A percentile compares a stretch with the other conserved stretches of the same genome.
phyloP scores from a whole-genome alignment of 2,329 filamentous ascomycete species.

The Emmonsia crescens region DNA sequence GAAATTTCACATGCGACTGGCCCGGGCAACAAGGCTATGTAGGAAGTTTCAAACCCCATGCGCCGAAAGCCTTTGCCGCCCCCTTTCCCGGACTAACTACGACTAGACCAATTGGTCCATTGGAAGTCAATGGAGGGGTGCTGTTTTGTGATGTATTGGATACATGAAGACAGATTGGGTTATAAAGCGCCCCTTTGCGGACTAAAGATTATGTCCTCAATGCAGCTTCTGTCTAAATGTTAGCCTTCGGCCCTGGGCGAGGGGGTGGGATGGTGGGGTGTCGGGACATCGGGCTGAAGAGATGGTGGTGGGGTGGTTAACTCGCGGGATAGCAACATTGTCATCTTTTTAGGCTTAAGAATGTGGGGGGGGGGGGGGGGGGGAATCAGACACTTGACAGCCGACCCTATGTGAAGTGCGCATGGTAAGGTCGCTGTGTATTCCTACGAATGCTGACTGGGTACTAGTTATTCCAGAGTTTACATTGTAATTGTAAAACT shows the following conservation, averaged over 20 bases:
- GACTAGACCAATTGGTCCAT: neutral
- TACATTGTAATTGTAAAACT: too few relatives aligned
- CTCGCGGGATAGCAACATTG: neutral
- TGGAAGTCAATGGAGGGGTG: neutral
- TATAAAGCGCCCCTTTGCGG: neutral
- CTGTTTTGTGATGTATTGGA: neutral
- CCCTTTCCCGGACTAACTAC: neutral
- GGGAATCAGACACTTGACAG: neutral
- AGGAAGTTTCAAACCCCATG: neutral
- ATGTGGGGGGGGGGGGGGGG: neutral
- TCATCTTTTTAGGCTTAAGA: neutral
- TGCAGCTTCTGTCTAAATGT: neutral
- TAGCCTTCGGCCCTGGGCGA: neutral
- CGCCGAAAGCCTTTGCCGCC: neutral
- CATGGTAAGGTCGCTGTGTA: neutral
- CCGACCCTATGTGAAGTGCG: neutral
- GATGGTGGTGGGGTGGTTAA: neutral
- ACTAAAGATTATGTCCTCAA: neutral
- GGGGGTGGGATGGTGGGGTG: neutral
- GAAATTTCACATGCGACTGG: neutral
- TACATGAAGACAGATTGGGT: neutral
- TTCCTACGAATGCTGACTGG: too few relatives aligned
- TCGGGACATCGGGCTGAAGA: neutral
- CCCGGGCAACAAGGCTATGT: neutral
- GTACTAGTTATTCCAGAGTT: too few relatives aligned